A percentile compares a stretch with the other conserved stretches of the same genome.
phyloP scores from a whole-genome alignment of 805 yeast species.

The Ogataea thermomethanolica region DNA sequence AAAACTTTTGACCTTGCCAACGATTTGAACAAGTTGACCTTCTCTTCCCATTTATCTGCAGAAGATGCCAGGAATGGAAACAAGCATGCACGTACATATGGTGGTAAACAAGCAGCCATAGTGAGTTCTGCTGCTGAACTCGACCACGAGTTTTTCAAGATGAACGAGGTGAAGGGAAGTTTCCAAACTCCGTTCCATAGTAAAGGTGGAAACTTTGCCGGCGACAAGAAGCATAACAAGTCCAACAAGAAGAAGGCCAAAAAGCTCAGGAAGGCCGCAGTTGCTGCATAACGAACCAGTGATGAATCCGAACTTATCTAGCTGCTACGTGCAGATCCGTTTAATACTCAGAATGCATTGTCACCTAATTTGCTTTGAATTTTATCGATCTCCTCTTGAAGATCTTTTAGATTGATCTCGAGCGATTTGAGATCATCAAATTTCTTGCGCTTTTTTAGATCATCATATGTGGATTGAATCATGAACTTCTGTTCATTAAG shows the following conservation, averaged over 20 bases:
- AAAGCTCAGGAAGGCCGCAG: conserved; percentile 18
- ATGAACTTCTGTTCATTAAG: conserved; percentile 78
- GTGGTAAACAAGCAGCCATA: conserved; percentile 80
- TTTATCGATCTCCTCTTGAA: conserved; percentile 44
- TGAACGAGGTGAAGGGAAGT: conserved; percentile 61
- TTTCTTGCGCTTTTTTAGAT: conserved; percentile 60
- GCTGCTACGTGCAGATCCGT: too few species aligned
- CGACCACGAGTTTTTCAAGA: conserved; percentile 80
- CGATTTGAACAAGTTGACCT: conserved; percentile 70
- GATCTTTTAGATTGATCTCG: conserved; percentile 53
- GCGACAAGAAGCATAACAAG: conserved; percentile 75
- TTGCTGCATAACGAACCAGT: background rate
- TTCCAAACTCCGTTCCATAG: conserved; percentile 73
- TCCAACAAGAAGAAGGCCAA: conserved; percentile 26
- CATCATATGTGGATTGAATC: conserved; percentile 60
- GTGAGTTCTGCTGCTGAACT: conserved; percentile 77
- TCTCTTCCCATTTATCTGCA: conserved; percentile 70
- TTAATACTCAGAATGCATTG: conserved; percentile 27
- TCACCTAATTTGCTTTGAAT: conserved; percentile 57
- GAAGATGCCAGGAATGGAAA: conserved; percentile 43
- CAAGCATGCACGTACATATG: conserved; percentile 48
- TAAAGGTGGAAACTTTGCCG: conserved; percentile 47
- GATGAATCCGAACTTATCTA: too few species aligned
- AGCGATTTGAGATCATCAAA: conserved; percentile 74
- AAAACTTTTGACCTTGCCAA: conserved; percentile 60